Evolutionary conservation across 78 protist genomes (phyloP), one percentile per base, ranked within the genome.

Genomic region (slime mould (Dictyostelium discoideum)): DNA sequence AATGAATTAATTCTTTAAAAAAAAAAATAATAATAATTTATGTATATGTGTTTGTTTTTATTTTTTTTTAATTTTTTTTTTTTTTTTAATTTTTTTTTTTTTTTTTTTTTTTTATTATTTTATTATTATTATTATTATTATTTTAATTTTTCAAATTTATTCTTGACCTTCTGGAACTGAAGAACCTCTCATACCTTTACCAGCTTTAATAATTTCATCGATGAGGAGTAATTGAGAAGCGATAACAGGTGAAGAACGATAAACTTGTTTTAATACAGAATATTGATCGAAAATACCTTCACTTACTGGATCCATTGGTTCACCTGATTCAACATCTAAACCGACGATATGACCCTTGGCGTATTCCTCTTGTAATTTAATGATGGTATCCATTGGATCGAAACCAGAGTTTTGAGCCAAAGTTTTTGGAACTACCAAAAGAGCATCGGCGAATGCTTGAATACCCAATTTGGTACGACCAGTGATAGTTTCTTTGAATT

Each of bases 171-270:
- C 85, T 86, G 92, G 92, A 63, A 73, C 92, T 29, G 79, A 60
- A 4, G 81, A 54, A 82, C 92, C 86, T 44, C 92, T 87, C 72
- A 74, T 65, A 63, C 93, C 92, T 44, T 96, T 97, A 60, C 99
- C 99, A 18, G 99, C 99, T 18, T 97, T 98, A 80, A 99, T 97
- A 84, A 99, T 97, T 97, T 99, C 99, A 57, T 99, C 99, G 26
- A 99, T 99, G 29, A 99, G 97, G 26, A 99, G 92, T 3, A 99
- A 87, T 96, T 99, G 99, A 69, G 98, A 26, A 39, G 99, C 97
- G 84, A 99, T 98, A 48, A 97, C 46, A 22, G 98, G 94, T 3
- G 94, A 83, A 57, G 80, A 97, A 73, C 97, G 60, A 46, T 99
- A 85, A 32, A 99, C 48, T 93, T 99, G 99, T 26, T 93, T 54